Conservation (phyloP, 129 eudicot genomes). For the Apium graveolens region DNA sequence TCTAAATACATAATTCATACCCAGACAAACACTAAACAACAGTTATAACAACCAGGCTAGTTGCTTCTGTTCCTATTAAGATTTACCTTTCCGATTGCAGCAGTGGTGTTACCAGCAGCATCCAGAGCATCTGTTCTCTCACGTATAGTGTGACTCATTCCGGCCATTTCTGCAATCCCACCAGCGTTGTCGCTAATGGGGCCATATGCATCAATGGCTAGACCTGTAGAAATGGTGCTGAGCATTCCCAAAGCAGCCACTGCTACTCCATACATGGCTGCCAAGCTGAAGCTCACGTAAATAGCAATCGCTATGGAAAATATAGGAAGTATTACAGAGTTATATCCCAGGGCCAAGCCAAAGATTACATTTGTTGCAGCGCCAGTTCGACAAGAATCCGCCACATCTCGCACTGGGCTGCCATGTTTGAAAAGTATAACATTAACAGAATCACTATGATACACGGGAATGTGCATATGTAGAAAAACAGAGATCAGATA, state of each 20-base stretch:
- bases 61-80: not conserved
- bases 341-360: slow-evolving; percentile 35
- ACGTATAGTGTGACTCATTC: slow-evolving; percentile 39
- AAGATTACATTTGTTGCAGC: slow-evolving; percentile 44
- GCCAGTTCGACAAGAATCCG: slow-evolving; percentile 45
- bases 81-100: slow-evolving; percentile 45
- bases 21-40: not conserved
- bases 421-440: not conserved
- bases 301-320: slow-evolving; percentile 39
- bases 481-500: not conserved
- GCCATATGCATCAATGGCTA: slow-evolving; percentile 50
- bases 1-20: not conserved
- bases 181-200: slow-evolving; percentile 50
- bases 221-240: slow-evolving; percentile 44
- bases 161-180: slow-evolving; percentile 53
- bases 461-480: not conserved
- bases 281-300: slow-evolving; percentile 41
- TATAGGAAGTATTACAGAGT: slow-evolving; percentile 36
- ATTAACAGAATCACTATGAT: not conserved
- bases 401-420: slow-evolving; percentile 43
- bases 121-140: slow-evolving; percentile 47
- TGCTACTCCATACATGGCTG: slow-evolving; percentile 52
- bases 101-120: slow-evolving; percentile 48
- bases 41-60: not conserved
- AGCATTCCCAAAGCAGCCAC: slow-evolving; percentile 50